phyloP scores from a whole-genome alignment of 257 asterid species.

The Nemophila menziesii region DNA sequence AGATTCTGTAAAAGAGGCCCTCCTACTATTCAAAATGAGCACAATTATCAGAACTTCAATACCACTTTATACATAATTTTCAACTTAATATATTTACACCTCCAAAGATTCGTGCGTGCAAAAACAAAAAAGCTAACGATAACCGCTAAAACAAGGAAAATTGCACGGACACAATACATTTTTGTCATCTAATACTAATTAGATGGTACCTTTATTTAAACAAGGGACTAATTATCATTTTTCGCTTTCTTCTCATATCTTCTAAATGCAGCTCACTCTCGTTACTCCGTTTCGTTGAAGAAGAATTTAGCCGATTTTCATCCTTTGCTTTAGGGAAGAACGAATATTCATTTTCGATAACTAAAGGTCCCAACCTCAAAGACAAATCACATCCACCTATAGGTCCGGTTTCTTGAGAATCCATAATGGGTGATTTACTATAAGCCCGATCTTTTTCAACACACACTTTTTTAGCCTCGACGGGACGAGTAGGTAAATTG shows the following conservation, averaged over 20 bases:
- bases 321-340: conserved; percentile 13
- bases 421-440: conserved; percentile 11
- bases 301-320: conserved; percentile 8
- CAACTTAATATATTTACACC: neutral
- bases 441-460: conserved; percentile 10
- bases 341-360: conserved; percentile 12
- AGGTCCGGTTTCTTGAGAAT: conserved; percentile 18
- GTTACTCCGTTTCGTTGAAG: conserved; percentile 8
- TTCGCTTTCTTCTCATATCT: conserved; percentile 11
- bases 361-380: conserved; percentile 55
- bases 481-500: conserved; percentile 14
- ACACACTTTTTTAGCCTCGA: conserved; percentile 16
- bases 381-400: conserved; percentile 62
- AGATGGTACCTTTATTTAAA: conserved; percentile 19
- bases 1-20: no score
- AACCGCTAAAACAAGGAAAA: neutral
- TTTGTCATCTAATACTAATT: conserved; percentile 5
- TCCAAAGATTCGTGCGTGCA: neutral
- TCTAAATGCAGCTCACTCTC: conserved; percentile 15
- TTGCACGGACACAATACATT: neutral
- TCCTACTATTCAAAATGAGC: no score
- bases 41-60: no score
- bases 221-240: conserved; percentile 9
- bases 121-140: neutral
- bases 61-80: neutral